These are phyloP conservation scores for Fusarium tanahbumbuense DNA, from an alignment of 2,329 filamentous ascomycete genomes.

Conservation along the genomic window DNA sequence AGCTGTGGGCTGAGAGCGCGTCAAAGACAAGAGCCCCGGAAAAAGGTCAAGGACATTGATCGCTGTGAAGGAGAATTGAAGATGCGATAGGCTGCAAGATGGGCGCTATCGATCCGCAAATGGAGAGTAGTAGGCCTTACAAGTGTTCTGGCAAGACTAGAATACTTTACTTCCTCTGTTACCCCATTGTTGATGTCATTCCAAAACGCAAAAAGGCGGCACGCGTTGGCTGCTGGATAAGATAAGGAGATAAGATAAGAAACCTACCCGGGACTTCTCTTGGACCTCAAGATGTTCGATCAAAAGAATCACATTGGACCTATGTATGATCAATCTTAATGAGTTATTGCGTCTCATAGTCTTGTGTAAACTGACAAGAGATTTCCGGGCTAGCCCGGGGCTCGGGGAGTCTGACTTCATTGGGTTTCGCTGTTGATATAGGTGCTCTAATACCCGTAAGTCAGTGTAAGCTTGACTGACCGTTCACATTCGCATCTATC, in stretches of 20 bases:
- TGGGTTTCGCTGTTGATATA: background rate
- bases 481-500: background rate
- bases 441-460: background rate
- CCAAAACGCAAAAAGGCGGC: background rate
- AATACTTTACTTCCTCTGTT: no score
- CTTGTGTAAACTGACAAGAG: fast-evolving
- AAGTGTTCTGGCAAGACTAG: background rate
- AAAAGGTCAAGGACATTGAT: background rate
- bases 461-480: background rate
- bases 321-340: background rate
- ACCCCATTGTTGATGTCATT: background rate
- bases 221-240: background rate
- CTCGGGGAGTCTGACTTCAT: background rate
- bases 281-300: background rate
- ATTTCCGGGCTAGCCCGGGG: fast-evolving
- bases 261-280: background rate
- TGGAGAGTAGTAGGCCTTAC: background rate
- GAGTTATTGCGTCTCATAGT: background rate
- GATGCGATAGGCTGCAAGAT: no score
- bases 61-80: background rate
- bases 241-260: background rate
- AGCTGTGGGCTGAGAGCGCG: background rate
- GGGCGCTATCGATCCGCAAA: background rate
- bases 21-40: background rate
- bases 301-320: background rate